Conservation (phyloP, 495 filamentous ascomycete species). For the Hypoxylon fragiforme region DNA sequence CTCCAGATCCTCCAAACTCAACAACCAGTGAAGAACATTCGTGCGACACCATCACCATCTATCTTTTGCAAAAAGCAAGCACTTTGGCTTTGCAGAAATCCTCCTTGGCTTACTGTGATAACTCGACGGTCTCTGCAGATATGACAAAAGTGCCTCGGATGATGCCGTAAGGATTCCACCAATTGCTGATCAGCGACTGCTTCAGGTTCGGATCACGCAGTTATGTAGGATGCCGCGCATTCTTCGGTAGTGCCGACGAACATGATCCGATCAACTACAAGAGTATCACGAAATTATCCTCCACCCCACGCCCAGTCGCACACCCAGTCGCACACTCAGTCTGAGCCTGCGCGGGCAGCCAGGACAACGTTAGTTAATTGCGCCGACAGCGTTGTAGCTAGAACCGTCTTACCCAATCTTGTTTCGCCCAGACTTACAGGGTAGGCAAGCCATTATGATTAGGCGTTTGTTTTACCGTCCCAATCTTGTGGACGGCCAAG, state of each 20-base stretch:
- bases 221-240: slow-evolving; percentile 13
- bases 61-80: slow-evolving; percentile 4
- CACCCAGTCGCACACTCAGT: slow-evolving; percentile 11
- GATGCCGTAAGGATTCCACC: too few relatives aligned
- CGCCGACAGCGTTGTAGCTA: slow-evolving; percentile 16
- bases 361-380: slow-evolving; percentile 4
- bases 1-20: slow-evolving; percentile 11
- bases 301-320: slow-evolving; percentile 1
- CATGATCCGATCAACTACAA: slow-evolving; percentile 28
- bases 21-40: slow-evolving; percentile 14
- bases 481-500: slow-evolving; percentile 17
- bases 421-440: slow-evolving; percentile 5
- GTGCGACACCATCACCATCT: slow-evolving; percentile 5
- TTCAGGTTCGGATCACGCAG: slow-evolving; percentile 2
- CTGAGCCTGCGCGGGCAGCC: slow-evolving; percentile 13
- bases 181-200: too few relatives aligned
- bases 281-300: too few relatives aligned
- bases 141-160: neutral
- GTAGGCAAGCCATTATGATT: slow-evolving; percentile 9
- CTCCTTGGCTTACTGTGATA: slow-evolving; percentile 14
- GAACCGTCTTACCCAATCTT: slow-evolving; percentile 4
- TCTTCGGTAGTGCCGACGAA: slow-evolving; percentile 14
- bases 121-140: neutral
- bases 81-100: slow-evolving; percentile 5
- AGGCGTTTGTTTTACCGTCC: slow-evolving; percentile 14